These are phyloP conservation scores for Orbilia javanica DNA, from an alignment of 2,329 filamentous ascomycete genomes.

Conservation along the genomic window DNA sequence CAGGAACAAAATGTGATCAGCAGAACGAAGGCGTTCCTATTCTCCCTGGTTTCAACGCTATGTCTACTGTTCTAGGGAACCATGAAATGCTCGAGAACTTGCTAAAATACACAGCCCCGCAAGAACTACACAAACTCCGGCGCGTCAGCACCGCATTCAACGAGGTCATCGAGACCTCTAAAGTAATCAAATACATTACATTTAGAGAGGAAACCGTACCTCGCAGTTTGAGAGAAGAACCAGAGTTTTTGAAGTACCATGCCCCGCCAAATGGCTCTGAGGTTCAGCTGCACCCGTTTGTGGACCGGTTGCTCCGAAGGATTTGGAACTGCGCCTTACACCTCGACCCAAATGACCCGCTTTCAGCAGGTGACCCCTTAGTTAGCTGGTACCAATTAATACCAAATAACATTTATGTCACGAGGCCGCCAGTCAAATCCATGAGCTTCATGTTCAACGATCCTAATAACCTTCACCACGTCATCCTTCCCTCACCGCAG, in stretches of 20 bases:
- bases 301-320: not conserved
- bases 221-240: not conserved
- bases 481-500: not conserved
- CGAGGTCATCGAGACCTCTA: not conserved
- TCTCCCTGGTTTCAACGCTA: not conserved
- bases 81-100: not conserved
- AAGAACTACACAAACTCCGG: not conserved
- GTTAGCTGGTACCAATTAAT: not conserved
- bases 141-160: not conserved
- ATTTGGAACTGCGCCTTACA: not conserved
- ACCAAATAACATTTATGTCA: slow-evolving; percentile 11
- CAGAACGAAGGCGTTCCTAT: not conserved
- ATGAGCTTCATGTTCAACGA: not conserved
- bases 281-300: not conserved
- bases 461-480: not conserved
- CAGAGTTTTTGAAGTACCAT: not conserved
- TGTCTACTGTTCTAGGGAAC: not conserved
- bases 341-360: not conserved
- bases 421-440: not conserved
- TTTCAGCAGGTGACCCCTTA: not conserved
- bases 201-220: not conserved
- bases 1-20: not conserved
- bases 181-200: not conserved
- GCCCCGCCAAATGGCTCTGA: too few relatives aligned
- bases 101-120: not conserved